These are phyloP conservation scores for Schizophyllum commune DNA, from an alignment of 1,284 basidiomycete genomes.

Conservation along the genomic window DNA sequence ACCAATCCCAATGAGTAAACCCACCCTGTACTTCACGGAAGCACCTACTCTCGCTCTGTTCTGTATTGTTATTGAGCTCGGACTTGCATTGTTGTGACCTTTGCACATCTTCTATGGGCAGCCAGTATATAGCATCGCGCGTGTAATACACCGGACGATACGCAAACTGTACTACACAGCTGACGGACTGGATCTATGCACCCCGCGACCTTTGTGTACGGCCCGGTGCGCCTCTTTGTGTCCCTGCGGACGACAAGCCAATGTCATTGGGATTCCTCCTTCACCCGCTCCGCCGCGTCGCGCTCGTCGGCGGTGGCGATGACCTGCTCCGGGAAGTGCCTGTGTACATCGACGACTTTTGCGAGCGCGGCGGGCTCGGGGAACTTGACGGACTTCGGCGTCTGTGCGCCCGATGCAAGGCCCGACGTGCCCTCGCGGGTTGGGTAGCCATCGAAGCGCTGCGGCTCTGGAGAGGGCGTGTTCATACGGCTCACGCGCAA, in stretches of 20 bases:
- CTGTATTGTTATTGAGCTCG: background rate
- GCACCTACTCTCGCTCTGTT: background rate
- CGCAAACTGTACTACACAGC: background rate
- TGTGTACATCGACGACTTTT: too few relatives aligned
- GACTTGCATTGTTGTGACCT: background rate
- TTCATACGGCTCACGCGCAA: background rate
- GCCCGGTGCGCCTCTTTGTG: background rate
- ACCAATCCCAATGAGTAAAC: slow-evolving; percentile 68
- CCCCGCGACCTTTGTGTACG: too few relatives aligned
- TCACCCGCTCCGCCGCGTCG: background rate
- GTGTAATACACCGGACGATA: background rate
- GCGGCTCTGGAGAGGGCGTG: background rate
- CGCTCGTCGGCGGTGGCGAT: background rate
- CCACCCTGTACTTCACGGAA: background rate
- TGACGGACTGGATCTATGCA: background rate
- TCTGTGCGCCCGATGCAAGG: background rate
- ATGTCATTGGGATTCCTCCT: background rate
- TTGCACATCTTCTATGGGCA: background rate
- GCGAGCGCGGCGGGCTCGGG: background rate
- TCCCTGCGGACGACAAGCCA: background rate
- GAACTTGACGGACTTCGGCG: background rate
- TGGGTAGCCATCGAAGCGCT: background rate
- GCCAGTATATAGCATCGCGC: background rate
- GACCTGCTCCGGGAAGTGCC: too few relatives aligned
- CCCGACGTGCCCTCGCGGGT: background rate